Evolutionary conservation across 1,284 basidiomycete species (phyloP), one percentile per base, ranked within the genome.

Genomic region (Wolfiporia cocos): DNA sequence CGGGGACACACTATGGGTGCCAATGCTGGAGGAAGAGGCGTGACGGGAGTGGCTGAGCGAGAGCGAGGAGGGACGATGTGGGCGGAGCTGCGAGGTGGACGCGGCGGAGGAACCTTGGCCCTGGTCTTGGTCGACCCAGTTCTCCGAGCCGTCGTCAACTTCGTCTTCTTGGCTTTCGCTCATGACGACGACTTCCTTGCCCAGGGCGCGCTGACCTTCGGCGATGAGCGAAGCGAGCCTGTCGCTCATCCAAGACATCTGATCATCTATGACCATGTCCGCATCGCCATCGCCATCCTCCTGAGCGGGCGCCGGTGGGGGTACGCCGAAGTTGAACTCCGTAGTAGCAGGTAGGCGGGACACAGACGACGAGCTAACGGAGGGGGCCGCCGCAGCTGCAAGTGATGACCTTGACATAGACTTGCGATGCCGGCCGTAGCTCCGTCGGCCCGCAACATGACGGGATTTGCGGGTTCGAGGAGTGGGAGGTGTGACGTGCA

Each of bases 181-280:
- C 70, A 77, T 75, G 5, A 88, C 74, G 4, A 88, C 86, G 18
- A 88, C 69, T 56, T 87, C 83, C 20, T 71, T 67, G 12, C 74
- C 75, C 9, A 88, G 69, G 0, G 85, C 86, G 37, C 73, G 76
- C 55, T 83, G 78, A 12, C 86, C 86, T 51, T 87, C 78, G 53
- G 78, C 74, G 48, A 88, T 86, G 33, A 88, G 72, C 46, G 62
- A 64, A n/a, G 73, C 61, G 23, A 88, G 70, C 50, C 74, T 73
- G 48, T 73, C 78, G 7, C 81, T 78, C 46, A 88, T 81, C 81
- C 81, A 84, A 48, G 84, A 80, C 78, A 88, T 86, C 69, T 86
- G 36, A 42, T 42, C 30, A 47, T 61, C n/a, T 44, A 76, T 74
- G 64, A 74, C 67, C 29, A 74, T 69, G 24, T 74, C 71, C 5